Evolutionary conservation across 2,329 filamentous ascomycete species (phyloP).

Genomic region (Meredithiella fracta): DNA sequence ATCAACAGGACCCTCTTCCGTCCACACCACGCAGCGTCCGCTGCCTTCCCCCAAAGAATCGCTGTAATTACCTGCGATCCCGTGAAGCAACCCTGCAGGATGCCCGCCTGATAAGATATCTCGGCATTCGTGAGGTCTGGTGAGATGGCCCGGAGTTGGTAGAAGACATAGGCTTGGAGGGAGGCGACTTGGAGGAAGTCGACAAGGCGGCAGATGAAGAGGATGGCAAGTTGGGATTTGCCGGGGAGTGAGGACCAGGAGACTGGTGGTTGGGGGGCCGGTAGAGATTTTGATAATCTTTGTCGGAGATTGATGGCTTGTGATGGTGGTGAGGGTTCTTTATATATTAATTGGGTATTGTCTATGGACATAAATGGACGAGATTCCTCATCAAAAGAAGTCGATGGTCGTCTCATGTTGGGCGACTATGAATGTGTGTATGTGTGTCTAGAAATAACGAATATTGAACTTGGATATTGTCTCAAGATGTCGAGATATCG

Average conservation of each 20-base stretch:
- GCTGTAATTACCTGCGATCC: conserved; percentile 58
- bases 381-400: conserved; percentile 1
- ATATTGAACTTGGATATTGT: too few species aligned
- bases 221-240: conserved; percentile 52
- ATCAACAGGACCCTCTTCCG: conserved; percentile 56
- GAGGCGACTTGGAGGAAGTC: conserved; percentile 59
- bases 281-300: too few species aligned
- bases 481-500: too few species aligned
- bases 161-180: conserved; percentile 57
- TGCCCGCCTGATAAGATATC: conserved; percentile 52
- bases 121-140: conserved; percentile 33
- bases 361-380: neutral
- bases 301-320: neutral
- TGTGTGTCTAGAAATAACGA: neutral
- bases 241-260: conserved; percentile 55
- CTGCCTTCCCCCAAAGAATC: conserved; percentile 54
- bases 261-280: conserved; percentile 24
- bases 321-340: neutral
- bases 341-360: too few species aligned
- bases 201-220: conserved; percentile 53
- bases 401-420: neutral
- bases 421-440: neutral
- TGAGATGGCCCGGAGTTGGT: conserved; percentile 52
- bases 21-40: conserved; percentile 42
- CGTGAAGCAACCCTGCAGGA: conserved; percentile 56